These are phyloP conservation scores for Rhodotorula graminis DNA, from an alignment of 768 basidiomycete genomes.

Conservation along the genomic window DNA sequence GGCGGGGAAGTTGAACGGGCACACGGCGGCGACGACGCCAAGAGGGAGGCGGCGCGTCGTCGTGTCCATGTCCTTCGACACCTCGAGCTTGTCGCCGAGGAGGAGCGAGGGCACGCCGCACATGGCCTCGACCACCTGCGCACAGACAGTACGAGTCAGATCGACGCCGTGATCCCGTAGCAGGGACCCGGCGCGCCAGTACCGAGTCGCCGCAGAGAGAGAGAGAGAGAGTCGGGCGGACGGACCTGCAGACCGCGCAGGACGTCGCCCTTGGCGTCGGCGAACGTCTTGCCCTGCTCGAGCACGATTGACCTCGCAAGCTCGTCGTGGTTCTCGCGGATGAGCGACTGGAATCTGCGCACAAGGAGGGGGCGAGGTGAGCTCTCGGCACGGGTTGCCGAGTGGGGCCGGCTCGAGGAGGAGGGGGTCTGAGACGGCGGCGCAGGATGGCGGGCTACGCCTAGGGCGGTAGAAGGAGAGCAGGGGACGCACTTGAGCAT, in stretches of 20 bases:
- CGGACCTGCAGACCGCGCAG: slow-evolving; percentile 63
- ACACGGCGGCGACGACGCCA: slow-evolving; percentile 68
- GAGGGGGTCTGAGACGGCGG: neutral
- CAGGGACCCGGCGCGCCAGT: slow-evolving; percentile 85
- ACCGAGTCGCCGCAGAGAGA: slow-evolving; percentile 39
- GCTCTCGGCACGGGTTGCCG: neutral
- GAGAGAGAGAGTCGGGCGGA: neutral
- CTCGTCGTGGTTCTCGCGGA: slow-evolving; percentile 78
- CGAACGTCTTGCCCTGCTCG: slow-evolving; percentile 82
- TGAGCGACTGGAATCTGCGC: slow-evolving; percentile 72
- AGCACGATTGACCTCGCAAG: slow-evolving; percentile 58
- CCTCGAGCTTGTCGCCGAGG: slow-evolving; percentile 86
- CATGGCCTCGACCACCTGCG: slow-evolving; percentile 53
- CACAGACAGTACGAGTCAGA: slow-evolving; percentile 44
- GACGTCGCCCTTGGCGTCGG: slow-evolving; percentile 92
- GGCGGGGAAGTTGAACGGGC: slow-evolving; percentile 56
- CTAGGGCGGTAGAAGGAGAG: neutral
- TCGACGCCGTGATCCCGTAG: no score
- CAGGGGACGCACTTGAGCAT: slow-evolving; percentile 66
- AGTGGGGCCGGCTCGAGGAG: neutral
- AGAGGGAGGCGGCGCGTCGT: slow-evolving; percentile 75
- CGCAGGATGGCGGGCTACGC: neutral
- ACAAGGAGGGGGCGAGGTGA: no score
- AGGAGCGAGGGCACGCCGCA: slow-evolving; percentile 74
- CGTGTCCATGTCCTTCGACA: slow-evolving; percentile 91